Evolutionary conservation across 2,329 filamentous ascomycete species (phyloP).

Genomic region (Dothideomycetes sp.): DNA sequence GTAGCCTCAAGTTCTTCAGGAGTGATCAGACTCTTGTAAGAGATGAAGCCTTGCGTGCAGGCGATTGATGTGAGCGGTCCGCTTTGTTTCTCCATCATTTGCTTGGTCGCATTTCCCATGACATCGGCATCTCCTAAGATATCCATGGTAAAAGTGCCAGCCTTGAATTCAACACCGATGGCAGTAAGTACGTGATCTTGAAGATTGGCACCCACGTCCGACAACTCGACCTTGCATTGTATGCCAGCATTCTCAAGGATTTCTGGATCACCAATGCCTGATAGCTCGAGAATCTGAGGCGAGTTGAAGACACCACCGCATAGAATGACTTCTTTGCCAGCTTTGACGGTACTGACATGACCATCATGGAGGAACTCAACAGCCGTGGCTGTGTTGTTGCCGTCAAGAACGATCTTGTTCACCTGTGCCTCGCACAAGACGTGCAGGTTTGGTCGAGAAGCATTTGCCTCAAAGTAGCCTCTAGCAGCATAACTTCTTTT

Average conservation of each 20-base stretch:
- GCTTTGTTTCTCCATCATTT: conserved; percentile 23
- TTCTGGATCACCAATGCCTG: conserved; percentile 46
- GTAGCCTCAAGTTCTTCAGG: conserved; percentile 25
- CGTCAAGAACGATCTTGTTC: conserved; percentile 38
- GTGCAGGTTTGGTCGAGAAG: conserved; percentile 35
- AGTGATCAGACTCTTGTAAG: conserved; percentile 27
- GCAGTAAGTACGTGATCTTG: conserved; percentile 17
- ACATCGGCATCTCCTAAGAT: conserved; percentile 24
- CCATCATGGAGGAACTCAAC: conserved; percentile 36
- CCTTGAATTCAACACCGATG: conserved; percentile 21
- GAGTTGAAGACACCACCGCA: conserved; percentile 50
- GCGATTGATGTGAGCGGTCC: conserved; percentile 26
- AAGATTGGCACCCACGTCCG: conserved; percentile 32
- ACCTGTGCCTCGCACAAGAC: conserved; percentile 41
- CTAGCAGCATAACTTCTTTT: conserved; percentile 29
- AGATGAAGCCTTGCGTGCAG: conserved; percentile 30
- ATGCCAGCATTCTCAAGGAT: conserved; percentile 36
- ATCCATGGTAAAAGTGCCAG: conserved; percentile 22
- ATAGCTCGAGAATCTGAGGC: conserved; percentile 52
- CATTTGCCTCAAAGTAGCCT: conserved; percentile 30
- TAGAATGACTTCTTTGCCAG: conserved; percentile 46
- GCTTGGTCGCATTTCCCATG: conserved; percentile 27
- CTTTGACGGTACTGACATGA: conserved; percentile 27
- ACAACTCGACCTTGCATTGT: conserved; percentile 35
- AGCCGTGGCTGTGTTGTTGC: conserved; percentile 28